phyloP scores from a whole-genome alignment of 2,329 filamentous ascomycete species.

The Pseudogymnoascus sp. region DNA sequence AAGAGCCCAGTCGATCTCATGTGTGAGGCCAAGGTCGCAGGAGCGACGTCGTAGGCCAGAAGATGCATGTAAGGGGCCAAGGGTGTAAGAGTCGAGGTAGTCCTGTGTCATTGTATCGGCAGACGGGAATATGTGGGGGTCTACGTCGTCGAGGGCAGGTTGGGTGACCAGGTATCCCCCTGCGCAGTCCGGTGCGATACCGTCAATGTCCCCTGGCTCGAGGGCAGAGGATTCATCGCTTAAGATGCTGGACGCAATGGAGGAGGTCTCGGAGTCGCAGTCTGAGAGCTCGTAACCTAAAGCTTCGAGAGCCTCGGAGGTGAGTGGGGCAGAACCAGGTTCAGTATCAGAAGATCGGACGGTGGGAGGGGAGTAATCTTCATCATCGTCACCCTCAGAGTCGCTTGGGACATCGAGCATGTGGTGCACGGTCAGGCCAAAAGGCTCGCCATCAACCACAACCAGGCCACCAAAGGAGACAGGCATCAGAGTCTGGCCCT shows the following conservation, averaged over 20 bases:
- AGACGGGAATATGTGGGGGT: constrained; percentile 72
- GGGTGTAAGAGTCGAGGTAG: constrained; percentile 69
- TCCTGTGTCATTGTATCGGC: constrained; percentile 67
- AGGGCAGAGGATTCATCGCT: constrained; percentile 45
- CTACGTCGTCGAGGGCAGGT: constrained; percentile 81
- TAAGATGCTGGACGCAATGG: constrained; percentile 20
- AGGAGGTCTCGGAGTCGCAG: constrained; percentile 48
- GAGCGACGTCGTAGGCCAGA: constrained; percentile 76
- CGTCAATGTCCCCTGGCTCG: constrained; percentile 55
- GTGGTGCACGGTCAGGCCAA: constrained; percentile 95
- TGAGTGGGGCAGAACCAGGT: constrained; percentile 12
- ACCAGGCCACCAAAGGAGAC: constrained; percentile 88
- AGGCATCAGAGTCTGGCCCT: constrained; percentile 77
- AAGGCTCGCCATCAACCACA: constrained; percentile 73
- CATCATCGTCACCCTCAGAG: constrained; percentile 35
- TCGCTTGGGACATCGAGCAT: constrained; percentile 71
- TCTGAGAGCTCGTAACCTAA: constrained; percentile 56
- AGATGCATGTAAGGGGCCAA: constrained; percentile 82
- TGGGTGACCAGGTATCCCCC: constrained; percentile 80
- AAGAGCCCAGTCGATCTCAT: constrained; percentile 94
- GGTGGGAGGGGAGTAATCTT: constrained; percentile 9
- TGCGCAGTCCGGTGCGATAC: constrained; percentile 66
- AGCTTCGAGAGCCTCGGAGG: constrained; percentile 49
- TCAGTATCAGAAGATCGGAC: not conserved
- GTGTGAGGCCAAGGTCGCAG: constrained; percentile 58